Percentiles rank a stretch among this genome's conserved stretches.
Evolutionary conservation across 2,329 filamentous ascomycete genomes (phyloP).

Genomic region (Diaporthe nobilis): DNA sequence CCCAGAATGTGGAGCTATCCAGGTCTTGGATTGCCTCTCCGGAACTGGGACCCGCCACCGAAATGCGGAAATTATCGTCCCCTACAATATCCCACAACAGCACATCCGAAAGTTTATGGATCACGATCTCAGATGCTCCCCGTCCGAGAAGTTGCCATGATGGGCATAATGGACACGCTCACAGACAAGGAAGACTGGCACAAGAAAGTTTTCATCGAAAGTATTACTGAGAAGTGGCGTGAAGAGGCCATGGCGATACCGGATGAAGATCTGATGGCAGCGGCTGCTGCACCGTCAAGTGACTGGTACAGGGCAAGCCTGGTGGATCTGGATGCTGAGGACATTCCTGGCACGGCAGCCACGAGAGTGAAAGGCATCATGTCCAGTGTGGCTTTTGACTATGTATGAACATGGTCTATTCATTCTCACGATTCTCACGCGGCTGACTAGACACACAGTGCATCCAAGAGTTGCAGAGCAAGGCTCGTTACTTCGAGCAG

Average conservation of each 20-base stretch:
- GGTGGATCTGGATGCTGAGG: background rate
- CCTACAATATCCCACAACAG: slow-evolving; percentile 22
- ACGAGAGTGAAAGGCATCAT: slow-evolving; percentile 50
- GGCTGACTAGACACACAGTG: slow-evolving; percentile 20
- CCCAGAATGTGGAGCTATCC: background rate
- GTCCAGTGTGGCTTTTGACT: slow-evolving; percentile 37
- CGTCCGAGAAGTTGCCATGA: slow-evolving; percentile 38
- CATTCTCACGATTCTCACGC: background rate
- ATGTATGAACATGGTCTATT: background rate
- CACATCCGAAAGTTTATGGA: slow-evolving; percentile 23
- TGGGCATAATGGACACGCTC: slow-evolving; percentile 38
- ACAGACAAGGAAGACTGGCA: slow-evolving; percentile 50
- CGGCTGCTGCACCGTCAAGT: slow-evolving; percentile 25
- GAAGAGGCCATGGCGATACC: slow-evolving; percentile 48
- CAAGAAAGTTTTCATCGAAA: slow-evolving; percentile 52
- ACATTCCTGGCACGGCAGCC: background rate
- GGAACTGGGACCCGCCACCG: background rate
- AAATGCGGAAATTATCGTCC: background rate
- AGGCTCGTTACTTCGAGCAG: slow-evolving; percentile 37
- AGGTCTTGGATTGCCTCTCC: slow-evolving; percentile 30
- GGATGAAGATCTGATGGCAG: slow-evolving; percentile 41
- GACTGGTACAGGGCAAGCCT: slow-evolving; percentile 2
- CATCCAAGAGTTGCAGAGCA: slow-evolving; percentile 40
- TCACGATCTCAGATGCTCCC: slow-evolving; percentile 40
- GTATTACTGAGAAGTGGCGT: slow-evolving; percentile 52